Evolutionary conservation across 1,284 basidiomycete genomes (phyloP), one percentile per base, ranked within the genome.

Genomic region (Ganoderma lingzhi): DNA sequence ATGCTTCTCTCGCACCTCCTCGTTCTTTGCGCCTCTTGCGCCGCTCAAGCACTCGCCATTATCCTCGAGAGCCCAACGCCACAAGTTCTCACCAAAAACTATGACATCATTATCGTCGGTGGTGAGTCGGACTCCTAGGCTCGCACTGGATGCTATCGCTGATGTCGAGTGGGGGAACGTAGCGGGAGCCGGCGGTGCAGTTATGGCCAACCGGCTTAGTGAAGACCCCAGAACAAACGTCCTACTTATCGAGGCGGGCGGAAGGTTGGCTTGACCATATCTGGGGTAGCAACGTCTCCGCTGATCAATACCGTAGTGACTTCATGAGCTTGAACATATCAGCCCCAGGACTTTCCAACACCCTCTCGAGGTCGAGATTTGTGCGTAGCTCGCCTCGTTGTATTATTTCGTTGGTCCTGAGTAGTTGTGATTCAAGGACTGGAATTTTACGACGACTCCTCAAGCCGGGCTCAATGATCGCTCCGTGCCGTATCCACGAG

Each of bases 191-290:
- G 73, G 67, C 48, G 78, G 78, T 17, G 68, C 74, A 37, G 71
- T 77, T 4, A 73, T 78, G 59, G 78, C 78, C 1, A 78, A 72
- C 65, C 72, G 78, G 9, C 72, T 79, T 37, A 72, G 75, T 6
- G 78, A 79, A 63, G 70, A 76, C 56, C 56, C 66, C 3, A 6
- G 28, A 2, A 58, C 68, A 19, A 68, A 66, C 0, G 71, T 79
- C 6, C 72, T 79, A 2, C 75, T 79, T 23, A 75, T 79, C 28
- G 77, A 78, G 68, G 78, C 76, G 10, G 78, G 78, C 14, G 65
- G 62, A 14, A 58, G 58, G 71, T 66, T 39, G 39, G 68, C 53
- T 42, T 15, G n/a, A 42, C 12, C 44, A 3, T 37, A n/a, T 41
- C 23, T 3, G n/a, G 6, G 53, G 15, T 53, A 5, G 39, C 17